phyloP scores from a whole-genome alignment of 805 yeast species.

The Starmerella geochares region DNA sequence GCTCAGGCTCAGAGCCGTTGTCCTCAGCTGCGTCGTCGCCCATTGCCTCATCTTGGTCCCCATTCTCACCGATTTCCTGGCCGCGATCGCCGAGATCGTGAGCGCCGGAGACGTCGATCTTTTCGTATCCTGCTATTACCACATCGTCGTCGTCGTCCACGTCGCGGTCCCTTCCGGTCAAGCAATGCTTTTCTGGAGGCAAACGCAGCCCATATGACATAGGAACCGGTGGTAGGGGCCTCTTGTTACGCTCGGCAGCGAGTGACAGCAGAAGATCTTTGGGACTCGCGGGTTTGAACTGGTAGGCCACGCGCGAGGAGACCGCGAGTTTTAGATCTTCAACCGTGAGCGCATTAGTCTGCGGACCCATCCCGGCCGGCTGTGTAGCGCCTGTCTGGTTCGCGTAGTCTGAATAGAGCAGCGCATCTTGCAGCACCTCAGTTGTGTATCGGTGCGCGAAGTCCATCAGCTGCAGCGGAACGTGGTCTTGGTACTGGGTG shows the following conservation, averaged over 20 bases:
- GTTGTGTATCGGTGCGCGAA: conserved; percentile 84
- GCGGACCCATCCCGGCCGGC: conserved; percentile 32
- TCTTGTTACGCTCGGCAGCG: conserved; percentile 84
- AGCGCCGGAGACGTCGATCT: conserved; percentile 7
- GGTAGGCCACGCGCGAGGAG: conserved; percentile 88
- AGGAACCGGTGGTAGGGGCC: conserved; percentile 81
- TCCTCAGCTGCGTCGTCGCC: conserved; percentile 6
- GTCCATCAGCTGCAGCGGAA: conserved; percentile 91
- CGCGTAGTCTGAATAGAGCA: conserved; percentile 73
- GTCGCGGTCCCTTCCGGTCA: conserved; percentile 74
- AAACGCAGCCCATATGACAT: conserved; percentile 85
- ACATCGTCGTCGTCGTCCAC: conserved; percentile 40
- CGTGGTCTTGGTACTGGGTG: conserved; percentile 86
- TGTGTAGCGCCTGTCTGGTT: conserved; percentile 27
- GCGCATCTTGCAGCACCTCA: conserved; percentile 79
- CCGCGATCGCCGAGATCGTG: not conserved
- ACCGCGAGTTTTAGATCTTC: conserved; percentile 90
- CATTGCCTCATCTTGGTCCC: conserved; percentile 6
- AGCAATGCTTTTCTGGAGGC: conserved; percentile 95
- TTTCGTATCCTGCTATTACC: conserved; percentile 25
- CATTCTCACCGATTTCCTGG: not conserved
- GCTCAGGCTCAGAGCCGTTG: conserved; percentile 15
- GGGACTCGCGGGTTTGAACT: conserved; percentile 92
- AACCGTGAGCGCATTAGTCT: conserved; percentile 50
- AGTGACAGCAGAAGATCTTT: conserved; percentile 81